Conservation (phyloP, 352 stramenopile species). For the Globisporangium paroecandrum region DNA sequence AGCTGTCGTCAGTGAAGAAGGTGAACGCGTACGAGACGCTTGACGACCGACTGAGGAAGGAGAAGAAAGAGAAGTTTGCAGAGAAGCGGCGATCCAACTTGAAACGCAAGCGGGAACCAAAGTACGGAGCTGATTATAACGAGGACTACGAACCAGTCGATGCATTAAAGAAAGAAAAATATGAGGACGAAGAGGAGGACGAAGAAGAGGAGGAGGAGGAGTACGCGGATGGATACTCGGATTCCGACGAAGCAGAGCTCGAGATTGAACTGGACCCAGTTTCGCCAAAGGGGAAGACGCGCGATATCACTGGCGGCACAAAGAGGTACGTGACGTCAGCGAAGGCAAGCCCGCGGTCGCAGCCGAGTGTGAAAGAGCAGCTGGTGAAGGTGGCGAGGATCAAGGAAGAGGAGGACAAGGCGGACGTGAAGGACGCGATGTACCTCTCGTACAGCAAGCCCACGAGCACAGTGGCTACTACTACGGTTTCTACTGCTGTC, state of each 20-base stretch:
- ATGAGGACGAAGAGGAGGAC: constrained; percentile 20
- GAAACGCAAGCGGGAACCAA: constrained; percentile 23
- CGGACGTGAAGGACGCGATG: constrained; percentile 15
- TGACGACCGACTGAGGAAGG: constrained; percentile 36
- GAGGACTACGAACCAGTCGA: constrained; percentile 16
- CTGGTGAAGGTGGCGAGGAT: constrained; percentile 28
- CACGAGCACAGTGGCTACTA: background rate
- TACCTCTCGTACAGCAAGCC: constrained; percentile 30
- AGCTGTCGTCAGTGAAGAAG: constrained; percentile 9
- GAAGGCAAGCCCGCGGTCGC: background rate
- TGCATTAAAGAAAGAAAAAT: background rate
- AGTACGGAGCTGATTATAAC: constrained; percentile 1
- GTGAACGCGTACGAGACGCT: constrained; percentile 33
- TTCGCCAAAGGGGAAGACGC: constrained; percentile 12
- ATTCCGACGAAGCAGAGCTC: constrained; percentile 38
- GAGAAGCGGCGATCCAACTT: constrained; percentile 7
- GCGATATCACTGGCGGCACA: constrained; percentile 21
- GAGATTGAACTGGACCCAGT: constrained; percentile 22
- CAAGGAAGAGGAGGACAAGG: constrained; percentile 25
- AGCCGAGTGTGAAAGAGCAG: constrained; percentile 22
- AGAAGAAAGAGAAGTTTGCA: constrained; percentile 16
- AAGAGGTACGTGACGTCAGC: constrained; percentile 11
- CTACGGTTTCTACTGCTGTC: background rate
- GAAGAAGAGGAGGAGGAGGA: constrained; percentile 29
- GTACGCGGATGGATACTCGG: constrained; percentile 29